Base-by-base conservation (phyloP, 164 flowering plant species). In the Dillenia turbinata region DNA sequence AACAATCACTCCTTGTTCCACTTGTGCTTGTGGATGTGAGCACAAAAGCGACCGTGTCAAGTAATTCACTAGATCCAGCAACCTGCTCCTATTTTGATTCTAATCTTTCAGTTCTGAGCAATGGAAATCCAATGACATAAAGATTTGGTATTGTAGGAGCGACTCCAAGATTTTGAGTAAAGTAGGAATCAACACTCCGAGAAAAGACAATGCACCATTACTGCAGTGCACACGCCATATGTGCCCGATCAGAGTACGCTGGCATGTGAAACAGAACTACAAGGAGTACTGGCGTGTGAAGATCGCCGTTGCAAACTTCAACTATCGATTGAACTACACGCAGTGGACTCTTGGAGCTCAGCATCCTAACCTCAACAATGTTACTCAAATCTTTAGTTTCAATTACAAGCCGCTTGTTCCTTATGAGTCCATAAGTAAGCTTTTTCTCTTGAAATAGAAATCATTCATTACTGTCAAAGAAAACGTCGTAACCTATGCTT, bases 11-110 rank as follows among this genome's bases (percentile, higher is more conserved):
- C 78, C 89, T 12, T 90, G 97, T 70, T 91, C 92, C 3, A 81
- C 89, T 49, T 90, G 96, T 62, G 61, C 89, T 3, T 90, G 97
- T 73, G 93, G 93, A 62, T 90, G 97, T 72, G 82, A 76, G 65
- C 83, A 78, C 59, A 78, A 75, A 49, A 90, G 90, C 44, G 80
- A 78, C 65, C 85, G 94, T 62, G 83, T 84, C 24, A 76, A 81
- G 96, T 89, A 80, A 79, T 92, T 70, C 40, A 33, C 40, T 33
- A 5, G 40, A 33, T 33, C 40, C 40, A 33, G 40, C 5, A 33
- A 5, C 40, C 6, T 33, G 6, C 40, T 33, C 40, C 40, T 33
- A 33, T 33, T 33, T 33, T 33, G 40, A 33, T 33, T 33, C 40
- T 33, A 33, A 33, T 33, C 6, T 33, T 33, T 33, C 40, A 33